These are phyloP conservation scores for Vaccinium myrtillus DNA, from an alignment of 148 eudicot genomes.

Conservation along the genomic window DNA sequence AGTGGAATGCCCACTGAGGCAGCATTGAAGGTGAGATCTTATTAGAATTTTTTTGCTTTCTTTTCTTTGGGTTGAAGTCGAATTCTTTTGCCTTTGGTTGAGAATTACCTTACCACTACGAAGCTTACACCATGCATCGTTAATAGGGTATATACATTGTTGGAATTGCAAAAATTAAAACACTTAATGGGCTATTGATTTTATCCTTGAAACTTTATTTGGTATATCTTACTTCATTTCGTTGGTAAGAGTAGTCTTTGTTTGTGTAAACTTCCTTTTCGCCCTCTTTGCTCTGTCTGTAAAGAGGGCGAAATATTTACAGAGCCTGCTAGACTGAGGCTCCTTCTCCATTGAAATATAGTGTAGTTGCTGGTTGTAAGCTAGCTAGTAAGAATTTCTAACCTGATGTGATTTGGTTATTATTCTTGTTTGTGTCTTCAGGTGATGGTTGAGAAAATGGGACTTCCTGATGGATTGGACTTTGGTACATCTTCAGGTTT, in stretches of 20 bases:
- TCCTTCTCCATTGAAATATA: neutral
- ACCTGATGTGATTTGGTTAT: conserved; percentile 1
- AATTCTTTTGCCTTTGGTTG: neutral
- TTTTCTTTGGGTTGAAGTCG: neutral
- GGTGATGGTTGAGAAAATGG: conserved; percentile 86
- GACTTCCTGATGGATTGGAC: conserved; percentile 51
- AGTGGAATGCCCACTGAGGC: conserved; percentile 87
- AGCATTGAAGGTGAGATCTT: conserved; percentile 63
- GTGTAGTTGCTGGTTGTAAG: neutral
- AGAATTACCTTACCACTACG: neutral
- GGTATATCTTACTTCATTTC: neutral
- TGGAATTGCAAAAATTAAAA: neutral
- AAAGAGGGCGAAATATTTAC: too few species aligned
- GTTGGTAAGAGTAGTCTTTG: neutral
- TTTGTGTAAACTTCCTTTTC: neutral
- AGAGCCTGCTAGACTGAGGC: neutral
- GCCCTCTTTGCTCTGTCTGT: neutral
- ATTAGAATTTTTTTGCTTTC: neutral
- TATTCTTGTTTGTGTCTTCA: conserved; percentile 22
- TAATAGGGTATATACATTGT: neutral
- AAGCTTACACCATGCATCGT: neutral
- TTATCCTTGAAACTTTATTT: neutral
- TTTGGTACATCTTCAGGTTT: conserved; percentile 30
- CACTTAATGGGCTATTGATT: neutral
- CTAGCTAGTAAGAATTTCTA: neutral